phyloP scores from a whole-genome alignment of 148 eudicot species.

The Vaccinium myrtillus region DNA sequence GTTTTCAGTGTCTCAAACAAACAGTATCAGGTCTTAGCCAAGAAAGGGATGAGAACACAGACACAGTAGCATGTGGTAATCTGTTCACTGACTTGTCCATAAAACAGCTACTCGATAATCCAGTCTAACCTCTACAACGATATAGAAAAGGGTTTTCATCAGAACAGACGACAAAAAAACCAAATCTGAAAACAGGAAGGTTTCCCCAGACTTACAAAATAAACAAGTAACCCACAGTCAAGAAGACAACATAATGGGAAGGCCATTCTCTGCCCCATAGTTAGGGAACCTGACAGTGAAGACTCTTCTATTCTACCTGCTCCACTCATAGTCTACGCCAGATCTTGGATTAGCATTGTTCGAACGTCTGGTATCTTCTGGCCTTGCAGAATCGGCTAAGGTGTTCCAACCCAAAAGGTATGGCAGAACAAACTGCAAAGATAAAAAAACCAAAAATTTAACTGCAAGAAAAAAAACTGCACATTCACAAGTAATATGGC shows the following conservation, averaged over 20 bases:
- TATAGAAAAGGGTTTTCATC: not conserved
- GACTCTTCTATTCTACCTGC: slow-evolving; percentile 39
- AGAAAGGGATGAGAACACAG: not conserved
- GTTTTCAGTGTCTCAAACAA: not conserved
- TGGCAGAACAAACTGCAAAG: slow-evolving; percentile 81
- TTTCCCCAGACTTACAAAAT: not conserved
- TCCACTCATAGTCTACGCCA: slow-evolving; percentile 77
- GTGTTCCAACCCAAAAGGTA: slow-evolving; percentile 86
- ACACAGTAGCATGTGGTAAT: not conserved
- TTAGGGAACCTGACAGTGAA: not conserved
- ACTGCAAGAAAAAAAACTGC: slow-evolving; percentile 48
- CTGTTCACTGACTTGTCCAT: not conserved
- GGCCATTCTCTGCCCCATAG: not conserved
- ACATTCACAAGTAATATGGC: slow-evolving; percentile 11
- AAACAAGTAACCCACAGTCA: not conserved
- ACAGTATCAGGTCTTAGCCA: not conserved
- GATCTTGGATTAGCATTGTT: slow-evolving; percentile 55
- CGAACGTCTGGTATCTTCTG: slow-evolving; percentile 44
- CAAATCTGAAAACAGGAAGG: not conserved
- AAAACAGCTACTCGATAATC: slow-evolving; percentile 4
- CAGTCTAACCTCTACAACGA: not conserved
- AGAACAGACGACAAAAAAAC: not conserved
- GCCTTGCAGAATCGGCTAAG: slow-evolving; percentile 58
- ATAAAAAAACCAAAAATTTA: not conserved
- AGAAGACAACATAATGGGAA: not conserved